phyloP scores from a whole-genome alignment of 1,284 basidiomycete genomes.

The Thelephora terrestris region DNA sequence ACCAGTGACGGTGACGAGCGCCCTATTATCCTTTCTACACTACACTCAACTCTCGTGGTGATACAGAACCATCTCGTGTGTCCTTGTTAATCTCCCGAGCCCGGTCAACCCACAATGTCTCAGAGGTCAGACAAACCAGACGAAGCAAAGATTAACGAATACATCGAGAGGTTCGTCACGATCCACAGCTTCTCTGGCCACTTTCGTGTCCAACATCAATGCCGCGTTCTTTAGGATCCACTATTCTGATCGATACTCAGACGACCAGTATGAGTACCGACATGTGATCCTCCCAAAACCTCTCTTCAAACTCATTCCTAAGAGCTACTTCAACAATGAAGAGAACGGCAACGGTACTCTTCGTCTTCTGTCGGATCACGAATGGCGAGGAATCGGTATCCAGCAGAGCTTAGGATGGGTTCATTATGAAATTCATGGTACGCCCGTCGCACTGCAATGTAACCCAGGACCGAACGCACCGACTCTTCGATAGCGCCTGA shows the following conservation, averaged over 20 bases:
- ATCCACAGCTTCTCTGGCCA: conserved; percentile 5
- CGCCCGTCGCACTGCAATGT: conserved; percentile 17
- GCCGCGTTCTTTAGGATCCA: conserved; percentile 49
- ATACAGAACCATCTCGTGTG: too few species aligned
- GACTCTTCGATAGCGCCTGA: conserved; percentile 56
- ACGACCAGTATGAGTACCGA: conserved; percentile 80
- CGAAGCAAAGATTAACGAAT: conserved; percentile 48
- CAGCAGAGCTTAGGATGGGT: conserved; percentile 96
- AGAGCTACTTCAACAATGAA: conserved; percentile 68
- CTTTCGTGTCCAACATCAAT: conserved; percentile 7
- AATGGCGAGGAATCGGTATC: conserved; percentile 95
- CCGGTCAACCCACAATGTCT: background rate
- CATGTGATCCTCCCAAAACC: conserved; percentile 90
- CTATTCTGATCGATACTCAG: conserved; percentile 77
- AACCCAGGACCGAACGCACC: conserved; percentile 3
- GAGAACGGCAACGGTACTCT: conserved; percentile 64
- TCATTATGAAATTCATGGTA: conserved; percentile 95
- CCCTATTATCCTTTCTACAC: too few species aligned
- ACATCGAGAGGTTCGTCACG: conserved; percentile 28
- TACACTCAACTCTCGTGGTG: too few species aligned
- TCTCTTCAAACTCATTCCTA: conserved; percentile 81
- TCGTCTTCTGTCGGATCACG: conserved; percentile 74
- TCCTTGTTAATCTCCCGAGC: background rate
- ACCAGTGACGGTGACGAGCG: conserved; percentile 9
- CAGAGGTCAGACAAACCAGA: conserved; percentile 15